Evolutionary conservation across 1,284 basidiomycete genomes (phyloP).

Genomic region (Cutaneotrichosporon sp.): DNA sequence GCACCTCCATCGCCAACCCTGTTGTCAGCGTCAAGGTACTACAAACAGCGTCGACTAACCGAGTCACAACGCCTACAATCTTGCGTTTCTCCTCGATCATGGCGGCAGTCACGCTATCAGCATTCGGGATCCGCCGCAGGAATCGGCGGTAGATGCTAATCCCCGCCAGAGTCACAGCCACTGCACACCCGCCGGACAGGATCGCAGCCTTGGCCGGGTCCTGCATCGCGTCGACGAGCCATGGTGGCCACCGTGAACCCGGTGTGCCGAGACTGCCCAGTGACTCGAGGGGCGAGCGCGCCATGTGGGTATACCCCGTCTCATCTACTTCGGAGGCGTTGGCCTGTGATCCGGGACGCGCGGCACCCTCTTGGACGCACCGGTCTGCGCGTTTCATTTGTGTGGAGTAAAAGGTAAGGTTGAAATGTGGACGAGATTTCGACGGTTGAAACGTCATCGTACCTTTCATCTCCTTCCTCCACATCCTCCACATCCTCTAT

Average conservation of each 20-base stretch:
- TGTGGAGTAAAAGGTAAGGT: background rate
- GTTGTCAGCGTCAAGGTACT: constrained; percentile 15
- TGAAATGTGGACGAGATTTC: background rate
- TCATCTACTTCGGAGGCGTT: background rate
- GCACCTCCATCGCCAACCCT: constrained; percentile 71
- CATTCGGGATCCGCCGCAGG: constrained; percentile 58
- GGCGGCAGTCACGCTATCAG: constrained; percentile 65
- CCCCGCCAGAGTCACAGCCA: constrained; percentile 53
- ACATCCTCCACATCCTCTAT: constrained; percentile 10
- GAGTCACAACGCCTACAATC: constrained; percentile 72
- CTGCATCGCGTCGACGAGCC: constrained; percentile 13
- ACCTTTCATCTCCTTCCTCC: background rate
- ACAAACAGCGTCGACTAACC: constrained; percentile 55
- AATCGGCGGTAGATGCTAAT: constrained; percentile 58
- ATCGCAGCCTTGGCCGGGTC: constrained; percentile 41
- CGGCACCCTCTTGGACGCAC: background rate
- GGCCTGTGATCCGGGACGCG: background rate
- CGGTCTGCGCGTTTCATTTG: background rate
- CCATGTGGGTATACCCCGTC: background rate
- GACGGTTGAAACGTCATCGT: constrained; percentile 12
- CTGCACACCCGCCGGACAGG: constrained; percentile 40
- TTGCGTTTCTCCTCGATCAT: constrained; percentile 61
- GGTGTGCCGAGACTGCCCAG: background rate
- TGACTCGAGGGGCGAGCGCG: constrained; percentile 10
- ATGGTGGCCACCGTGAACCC: constrained; percentile 1